phyloP scores from a whole-genome alignment of 345 rosid species.

The Hibiscus trionum region DNA sequence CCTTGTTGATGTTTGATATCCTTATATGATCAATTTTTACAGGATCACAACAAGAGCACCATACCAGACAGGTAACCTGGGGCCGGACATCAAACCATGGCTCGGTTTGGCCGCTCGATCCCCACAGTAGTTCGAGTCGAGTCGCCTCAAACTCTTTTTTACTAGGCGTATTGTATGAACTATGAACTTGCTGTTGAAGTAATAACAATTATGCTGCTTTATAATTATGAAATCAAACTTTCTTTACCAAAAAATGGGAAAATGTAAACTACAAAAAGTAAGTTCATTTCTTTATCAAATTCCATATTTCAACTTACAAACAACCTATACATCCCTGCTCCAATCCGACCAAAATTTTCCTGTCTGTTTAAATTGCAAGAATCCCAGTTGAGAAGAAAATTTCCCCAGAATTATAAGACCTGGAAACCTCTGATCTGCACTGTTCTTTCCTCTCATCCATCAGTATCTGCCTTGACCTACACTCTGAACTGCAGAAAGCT shows the following conservation, averaged over 20 bases:
- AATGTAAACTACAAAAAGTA: neutral
- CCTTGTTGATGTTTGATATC: too few species aligned
- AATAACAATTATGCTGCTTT: too few species aligned
- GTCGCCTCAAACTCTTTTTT: neutral
- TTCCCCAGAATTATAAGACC: constrained; percentile 31
- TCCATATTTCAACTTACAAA: constrained; percentile 14
- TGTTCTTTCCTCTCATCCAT: constrained; percentile 53
- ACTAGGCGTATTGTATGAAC: neutral
- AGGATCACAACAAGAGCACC: constrained; percentile 66
- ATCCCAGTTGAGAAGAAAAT: constrained; percentile 61
- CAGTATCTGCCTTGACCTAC: constrained; percentile 58
- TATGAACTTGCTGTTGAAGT: neutral
- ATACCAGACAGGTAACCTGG: constrained; percentile 32
- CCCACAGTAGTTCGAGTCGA: constrained; percentile 4
- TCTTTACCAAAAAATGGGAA: too few species aligned
- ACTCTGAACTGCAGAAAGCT: constrained; percentile 72
- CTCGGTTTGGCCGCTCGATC: constrained; percentile 61
- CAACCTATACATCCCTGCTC: neutral
- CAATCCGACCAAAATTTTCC: neutral
- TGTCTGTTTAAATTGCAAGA: constrained; percentile 36
- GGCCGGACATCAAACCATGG: constrained; percentile 36
- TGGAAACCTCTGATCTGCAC: constrained; percentile 43
- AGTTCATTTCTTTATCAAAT: neutral
- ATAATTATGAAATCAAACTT: too few species aligned
- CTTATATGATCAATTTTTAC: constrained; percentile 5